Percentiles rank a stretch among this genome's conserved stretches.
These are phyloP conservation scores for Aspergillus ochraceoroseus DNA, from an alignment of 2,329 filamentous ascomycete genomes.

Conservation along the genomic window DNA sequence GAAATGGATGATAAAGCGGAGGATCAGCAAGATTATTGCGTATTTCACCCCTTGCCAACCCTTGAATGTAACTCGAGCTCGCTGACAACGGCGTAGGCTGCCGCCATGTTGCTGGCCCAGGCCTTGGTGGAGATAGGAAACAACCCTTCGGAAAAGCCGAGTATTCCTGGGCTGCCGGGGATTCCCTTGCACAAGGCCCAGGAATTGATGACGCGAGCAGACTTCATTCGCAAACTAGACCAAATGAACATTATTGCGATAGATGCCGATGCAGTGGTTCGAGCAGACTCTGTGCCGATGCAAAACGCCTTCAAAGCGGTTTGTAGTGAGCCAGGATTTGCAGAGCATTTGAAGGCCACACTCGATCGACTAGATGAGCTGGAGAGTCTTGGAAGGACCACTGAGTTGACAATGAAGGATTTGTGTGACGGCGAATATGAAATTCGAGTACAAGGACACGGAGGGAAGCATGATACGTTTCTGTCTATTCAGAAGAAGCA, in stretches of 20 bases:
- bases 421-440: constrained; percentile 79
- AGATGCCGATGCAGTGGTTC: constrained; percentile 76
- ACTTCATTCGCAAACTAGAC: constrained; percentile 90
- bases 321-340: constrained; percentile 70
- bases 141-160: constrained; percentile 53
- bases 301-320: constrained; percentile 85
- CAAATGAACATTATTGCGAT: constrained; percentile 95
- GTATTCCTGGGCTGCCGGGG: constrained; percentile 66
- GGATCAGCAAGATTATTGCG: constrained; percentile 94
- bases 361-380: constrained; percentile 81
- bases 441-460: constrained; percentile 40
- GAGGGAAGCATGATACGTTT: constrained; percentile 1
- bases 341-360: constrained; percentile 74
- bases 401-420: constrained; percentile 93
- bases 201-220: constrained; percentile 89
- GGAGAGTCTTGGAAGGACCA: constrained; percentile 86
- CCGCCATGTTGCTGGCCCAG: constrained; percentile 90
- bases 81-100: constrained; percentile 53
- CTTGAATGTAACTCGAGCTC: too few relatives aligned
- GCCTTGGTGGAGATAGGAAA: constrained; percentile 78
- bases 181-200: constrained; percentile 77
- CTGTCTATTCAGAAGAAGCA: constrained; percentile 4
- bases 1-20: constrained; percentile 96
- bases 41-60: constrained; percentile 40
- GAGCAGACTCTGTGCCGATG: constrained; percentile 94